A percentile compares a stretch with the other conserved stretches of the same genome.
Conservation (phyloP, 179 eudicot species). For the Vitellaria paradoxa region DNA sequence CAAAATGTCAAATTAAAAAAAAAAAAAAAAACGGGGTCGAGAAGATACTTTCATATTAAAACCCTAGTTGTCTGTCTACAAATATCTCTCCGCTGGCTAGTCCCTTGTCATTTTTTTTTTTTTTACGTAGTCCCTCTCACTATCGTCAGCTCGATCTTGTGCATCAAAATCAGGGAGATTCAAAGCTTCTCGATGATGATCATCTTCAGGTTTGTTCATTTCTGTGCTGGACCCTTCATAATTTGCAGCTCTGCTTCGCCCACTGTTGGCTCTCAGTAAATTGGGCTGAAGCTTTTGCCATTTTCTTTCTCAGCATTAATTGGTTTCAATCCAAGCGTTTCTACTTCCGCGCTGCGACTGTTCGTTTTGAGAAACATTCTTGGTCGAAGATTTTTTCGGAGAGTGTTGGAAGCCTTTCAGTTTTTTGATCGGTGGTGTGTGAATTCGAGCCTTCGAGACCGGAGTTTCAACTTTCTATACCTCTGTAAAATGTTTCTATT, state of each 20-base stretch:
- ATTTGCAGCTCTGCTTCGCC: slow-evolving; percentile 10
- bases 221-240: too few relatives aligned
- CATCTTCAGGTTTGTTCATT: too few relatives aligned
- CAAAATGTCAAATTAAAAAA: too few relatives aligned
- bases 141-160: not conserved
- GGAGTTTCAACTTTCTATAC: slow-evolving; percentile 5
- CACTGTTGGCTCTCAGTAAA: not conserved
- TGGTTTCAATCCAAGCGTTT: not conserved
- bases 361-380: slow-evolving; percentile 15
- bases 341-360: not conserved
- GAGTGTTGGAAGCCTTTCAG: not conserved
- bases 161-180: too few relatives aligned
- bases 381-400: slow-evolving; percentile 6
- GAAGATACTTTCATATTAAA: not conserved
- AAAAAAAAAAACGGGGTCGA: too few relatives aligned
- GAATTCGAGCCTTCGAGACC: slow-evolving; percentile 4
- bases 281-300: not conserved
- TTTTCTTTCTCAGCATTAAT: not conserved
- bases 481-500: slow-evolving; percentile 2
- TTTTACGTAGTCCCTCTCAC: too few relatives aligned
- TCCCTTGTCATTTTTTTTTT: too few relatives aligned
- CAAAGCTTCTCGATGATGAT: too few relatives aligned
- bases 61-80: too few relatives aligned
- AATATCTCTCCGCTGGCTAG: too few relatives aligned
- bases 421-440: not conserved